Conservation (phyloP, 108 stramenopile genomes). For the Cyclotella cryptica region DNA sequence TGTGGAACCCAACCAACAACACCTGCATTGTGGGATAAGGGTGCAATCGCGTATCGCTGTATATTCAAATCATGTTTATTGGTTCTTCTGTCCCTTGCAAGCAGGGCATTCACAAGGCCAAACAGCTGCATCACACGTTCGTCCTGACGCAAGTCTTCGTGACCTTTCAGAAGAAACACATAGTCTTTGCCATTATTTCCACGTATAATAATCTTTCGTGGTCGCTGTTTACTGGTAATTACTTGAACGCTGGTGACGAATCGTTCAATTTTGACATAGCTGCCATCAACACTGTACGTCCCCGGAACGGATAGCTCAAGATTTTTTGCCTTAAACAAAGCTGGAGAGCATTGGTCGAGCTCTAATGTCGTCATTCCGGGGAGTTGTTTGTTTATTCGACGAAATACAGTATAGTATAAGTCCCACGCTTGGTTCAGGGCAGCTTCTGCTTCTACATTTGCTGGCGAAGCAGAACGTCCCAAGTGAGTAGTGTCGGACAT, state of each 20-base stretch:
- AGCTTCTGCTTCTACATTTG: slow-evolving; percentile 81
- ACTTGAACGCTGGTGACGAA: slow-evolving; percentile 90
- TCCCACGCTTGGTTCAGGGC: slow-evolving; percentile 97
- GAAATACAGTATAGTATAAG: slow-evolving; percentile 95
- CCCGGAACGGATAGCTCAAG: slow-evolving; percentile 97
- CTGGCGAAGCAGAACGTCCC: slow-evolving; percentile 35
- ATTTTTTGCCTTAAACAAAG: slow-evolving; percentile 80
- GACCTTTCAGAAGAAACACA: slow-evolving; percentile 98
- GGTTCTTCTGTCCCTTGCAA: slow-evolving; percentile 93
- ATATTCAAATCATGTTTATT: slow-evolving; percentile 94
- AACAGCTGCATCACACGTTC: slow-evolving; percentile 99
- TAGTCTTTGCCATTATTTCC: slow-evolving; percentile 98
- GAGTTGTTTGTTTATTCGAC: slow-evolving; percentile 94
- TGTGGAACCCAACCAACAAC: slow-evolving; percentile 99
- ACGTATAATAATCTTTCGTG: slow-evolving; percentile 93
- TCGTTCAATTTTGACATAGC: slow-evolving; percentile 90
- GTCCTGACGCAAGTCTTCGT: slow-evolving; percentile 99
- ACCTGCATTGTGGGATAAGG: slow-evolving; percentile 96
- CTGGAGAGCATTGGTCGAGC: slow-evolving; percentile 90
- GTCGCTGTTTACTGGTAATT: slow-evolving; percentile 98
- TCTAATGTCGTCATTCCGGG: slow-evolving; percentile 88
- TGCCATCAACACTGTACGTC: slow-evolving; percentile 93
- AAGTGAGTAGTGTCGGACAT: slow-evolving; percentile 36
- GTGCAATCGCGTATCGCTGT: slow-evolving; percentile 95
- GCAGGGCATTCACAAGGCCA: slow-evolving; percentile 97